Base-by-base conservation (phyloP, 768 basidiomycete genomes). In the Macrolepiota fuliginosa region DNA sequence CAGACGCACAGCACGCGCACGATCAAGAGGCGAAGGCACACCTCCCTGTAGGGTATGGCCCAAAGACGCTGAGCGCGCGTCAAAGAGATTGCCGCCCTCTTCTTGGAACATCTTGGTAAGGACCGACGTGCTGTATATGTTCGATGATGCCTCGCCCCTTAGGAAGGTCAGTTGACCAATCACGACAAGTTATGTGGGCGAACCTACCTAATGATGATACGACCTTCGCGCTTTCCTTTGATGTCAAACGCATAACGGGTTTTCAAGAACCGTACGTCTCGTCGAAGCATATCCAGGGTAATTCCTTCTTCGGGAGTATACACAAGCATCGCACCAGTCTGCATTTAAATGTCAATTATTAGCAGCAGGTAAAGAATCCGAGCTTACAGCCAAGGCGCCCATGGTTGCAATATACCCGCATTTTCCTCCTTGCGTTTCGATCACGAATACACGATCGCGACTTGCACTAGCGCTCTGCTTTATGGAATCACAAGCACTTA, bases 401-500 rank as follows among this genome's bases (percentile, higher is more conserved):
- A 98, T 85, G 1, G 95, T 89, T 2, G 96, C 95, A 59, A 99
- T 86, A 72, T 96, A 99, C 9, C 97, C 97, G 71, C 93, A 97
- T 71, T 91, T 89, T 9, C 96, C 97, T 53, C 97, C 97, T 73
- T 98, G 97, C 0, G 96, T 98, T 76, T 99, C 96, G 17, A 99
- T 94, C 1, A 98, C 91, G 71, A 99, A 99, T 62, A 98, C 97
- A 46, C 97, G 81, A 73, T 98, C 95, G 64, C 97, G 76, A 70
- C 94, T 97, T 4, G 97, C 96, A 58, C 92, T 92, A 10, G 97
- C 97, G 70, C 94, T 96, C 81, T 99, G 97, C 78, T 96, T 97
- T 77, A 99, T 98, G 45, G 96, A 89, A 75, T 99, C 97, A 71
- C 96, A 98, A 5, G 97, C 97, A 63, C 96, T 93, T 56, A 98